Percentiles rank a stretch among this genome's conserved stretches.
phyloP scores from a whole-genome alignment of 352 stramenopile genomes.

The Halophytophthora polymorphica region DNA sequence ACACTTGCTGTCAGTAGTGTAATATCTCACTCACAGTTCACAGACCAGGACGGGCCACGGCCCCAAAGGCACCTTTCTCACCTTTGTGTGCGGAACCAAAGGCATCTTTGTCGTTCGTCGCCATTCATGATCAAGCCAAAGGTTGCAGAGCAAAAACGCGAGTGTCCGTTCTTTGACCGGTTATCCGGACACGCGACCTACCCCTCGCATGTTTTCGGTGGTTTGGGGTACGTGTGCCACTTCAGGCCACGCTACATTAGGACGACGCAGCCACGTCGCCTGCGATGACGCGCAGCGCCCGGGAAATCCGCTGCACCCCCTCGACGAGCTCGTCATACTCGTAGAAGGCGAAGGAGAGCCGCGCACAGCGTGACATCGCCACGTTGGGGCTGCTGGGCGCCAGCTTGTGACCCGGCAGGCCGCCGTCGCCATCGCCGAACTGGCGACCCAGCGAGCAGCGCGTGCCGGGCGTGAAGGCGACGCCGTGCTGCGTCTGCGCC shows the following conservation, averaged over 20 bases:
- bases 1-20: too few relatives aligned
- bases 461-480: conserved; percentile 76
- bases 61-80: too few relatives aligned
- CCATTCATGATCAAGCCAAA: too few relatives aligned
- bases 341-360: conserved; percentile 86
- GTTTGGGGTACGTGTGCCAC: too few relatives aligned
- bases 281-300: conserved; percentile 27
- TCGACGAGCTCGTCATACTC: conserved; percentile 63
- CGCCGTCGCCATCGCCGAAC: conserved; percentile 15
- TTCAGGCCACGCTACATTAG: too few relatives aligned
- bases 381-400: conserved; percentile 8
- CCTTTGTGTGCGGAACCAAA: conserved; percentile 12
- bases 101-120: too few relatives aligned
- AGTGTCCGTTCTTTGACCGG: too few relatives aligned
- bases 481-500: conserved; percentile 44
- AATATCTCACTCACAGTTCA: too few relatives aligned
- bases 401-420: conserved; percentile 2
- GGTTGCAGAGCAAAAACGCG: too few relatives aligned
- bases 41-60: too few relatives aligned
- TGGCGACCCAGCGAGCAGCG: conserved; percentile 44
- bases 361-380: conserved; percentile 38
- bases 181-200: too few relatives aligned
- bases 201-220: too few relatives aligned
- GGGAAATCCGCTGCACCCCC: conserved; percentile 51
- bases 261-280: not conserved